Conservation (phyloP, 352 stramenopile genomes). For the Phytophthora brassicae region DNA sequence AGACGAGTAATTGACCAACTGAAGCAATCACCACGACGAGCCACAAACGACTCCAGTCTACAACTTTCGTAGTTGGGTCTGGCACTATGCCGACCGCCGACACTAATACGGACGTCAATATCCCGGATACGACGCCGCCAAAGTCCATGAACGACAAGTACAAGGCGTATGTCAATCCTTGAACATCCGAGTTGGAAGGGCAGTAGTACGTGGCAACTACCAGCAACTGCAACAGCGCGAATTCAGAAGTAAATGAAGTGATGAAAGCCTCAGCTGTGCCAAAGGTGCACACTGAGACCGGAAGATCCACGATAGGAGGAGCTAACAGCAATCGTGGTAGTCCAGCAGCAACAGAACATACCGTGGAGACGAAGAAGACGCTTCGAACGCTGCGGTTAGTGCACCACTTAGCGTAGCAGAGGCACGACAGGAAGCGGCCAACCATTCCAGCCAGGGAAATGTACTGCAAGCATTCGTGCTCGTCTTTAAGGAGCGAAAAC, state of each 20-base stretch:
- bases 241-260: slow-evolving; percentile 76
- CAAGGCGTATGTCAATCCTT: slow-evolving; percentile 79
- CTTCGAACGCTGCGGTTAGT: slow-evolving; percentile 62
- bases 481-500: slow-evolving; percentile 55
- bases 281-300: slow-evolving; percentile 73
- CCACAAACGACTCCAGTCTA: slow-evolving; percentile 69
- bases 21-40: slow-evolving; percentile 62
- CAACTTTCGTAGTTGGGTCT: slow-evolving; percentile 48
- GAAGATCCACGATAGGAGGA: slow-evolving; percentile 50
- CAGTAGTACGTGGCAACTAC: slow-evolving; percentile 86
- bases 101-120: slow-evolving; percentile 61
- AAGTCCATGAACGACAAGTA: slow-evolving; percentile 89
- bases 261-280: slow-evolving; percentile 69
- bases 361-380: slow-evolving; percentile 75
- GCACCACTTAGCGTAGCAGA: slow-evolving; percentile 75
- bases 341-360: slow-evolving; percentile 63
- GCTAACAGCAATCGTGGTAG: slow-evolving; percentile 67
- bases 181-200: slow-evolving; percentile 47
- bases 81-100: slow-evolving; percentile 57
- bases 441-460: slow-evolving; percentile 66
- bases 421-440: slow-evolving; percentile 67
- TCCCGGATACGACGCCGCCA: slow-evolving; percentile 68
- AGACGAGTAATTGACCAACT: slow-evolving; percentile 60
- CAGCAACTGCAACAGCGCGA: slow-evolving; percentile 78
- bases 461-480: slow-evolving; percentile 77